Evolutionary conservation across 2,329 filamentous ascomycete species (phyloP), one percentile per base, ranked within the genome.

Genomic region (Clonostachys byssicola): DNA sequence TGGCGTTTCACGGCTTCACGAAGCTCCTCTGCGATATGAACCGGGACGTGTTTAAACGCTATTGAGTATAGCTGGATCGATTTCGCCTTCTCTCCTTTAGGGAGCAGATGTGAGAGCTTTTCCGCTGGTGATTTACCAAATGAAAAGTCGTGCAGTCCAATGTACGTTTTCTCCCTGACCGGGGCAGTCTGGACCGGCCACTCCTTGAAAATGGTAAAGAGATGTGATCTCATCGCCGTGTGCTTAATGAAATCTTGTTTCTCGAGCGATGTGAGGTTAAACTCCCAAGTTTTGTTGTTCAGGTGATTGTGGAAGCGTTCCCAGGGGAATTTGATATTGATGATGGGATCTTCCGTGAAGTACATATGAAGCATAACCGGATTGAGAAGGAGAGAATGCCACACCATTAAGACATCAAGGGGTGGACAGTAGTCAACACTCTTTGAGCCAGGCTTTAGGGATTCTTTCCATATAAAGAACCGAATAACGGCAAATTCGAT

Each of bases 361-460:
- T 39, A 42, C 1, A 49, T 35, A 2, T 44, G 12, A 40, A 60
- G 62, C 2, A 55, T 18, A 1, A 44, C 48, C 1, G 65, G 62
- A 33, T 69, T 68, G 4, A 67, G 52, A 35, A 68, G 51, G 7
- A 62, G 59, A 0, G 65, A 53, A 43, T 69, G 66, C 65, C 64
- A 69, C 1, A 66, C 60, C 63, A 67, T 65, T 4, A 68, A 44
- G 2, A 68, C 47, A 51, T 68, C 66, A 34, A 58, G 34, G 12
- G 14, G 36, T 39, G 36, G 36, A n/a, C 23, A 30, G 23, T 30
- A 30, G 23, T 30, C 23, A 30, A 30, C 9, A 30, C 9, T 30
- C 23, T 30, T 30, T 8, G 23, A 30, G 23, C 23, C 23, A 10
- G 23, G 23, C 23, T 30, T 30, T 5, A 30, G 23, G 23, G 8